A percentile compares a stretch with the other conserved stretches of the same genome.
Conservation (phyloP, 2,329 filamentous ascomycete genomes). For the Apiospora phragmitis region DNA sequence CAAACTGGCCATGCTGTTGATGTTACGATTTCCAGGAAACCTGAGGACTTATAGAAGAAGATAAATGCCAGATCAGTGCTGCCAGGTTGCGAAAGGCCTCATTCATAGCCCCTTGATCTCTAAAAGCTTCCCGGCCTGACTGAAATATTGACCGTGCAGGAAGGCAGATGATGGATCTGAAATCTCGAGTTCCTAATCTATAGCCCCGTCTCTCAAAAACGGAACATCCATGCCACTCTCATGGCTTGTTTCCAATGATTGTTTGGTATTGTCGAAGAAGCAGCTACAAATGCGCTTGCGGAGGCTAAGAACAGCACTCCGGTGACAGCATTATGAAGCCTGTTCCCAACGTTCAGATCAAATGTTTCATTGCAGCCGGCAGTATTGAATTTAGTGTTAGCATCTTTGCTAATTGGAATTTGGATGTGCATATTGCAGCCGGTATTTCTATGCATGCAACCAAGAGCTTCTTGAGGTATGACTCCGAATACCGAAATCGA, state of each 20-base stretch:
- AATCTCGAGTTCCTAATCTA: slow-evolving; percentile 69
- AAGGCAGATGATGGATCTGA: slow-evolving; percentile 84
- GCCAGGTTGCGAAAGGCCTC: slow-evolving; percentile 95
- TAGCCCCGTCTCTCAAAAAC: slow-evolving; percentile 78
- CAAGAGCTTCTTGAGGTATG: too few relatives aligned
- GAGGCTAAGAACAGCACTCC: too few relatives aligned
- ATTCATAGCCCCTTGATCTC: slow-evolving; percentile 15
- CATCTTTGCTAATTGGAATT: slow-evolving; percentile 64
- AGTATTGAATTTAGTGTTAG: slow-evolving; percentile 79
- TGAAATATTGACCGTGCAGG: background rate
- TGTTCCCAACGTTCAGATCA: slow-evolving; percentile 62
- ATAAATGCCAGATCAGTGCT: slow-evolving; percentile 81
- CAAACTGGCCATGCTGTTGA: slow-evolving; percentile 72
- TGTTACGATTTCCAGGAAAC: slow-evolving; percentile 83
- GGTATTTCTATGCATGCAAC: too few relatives aligned
- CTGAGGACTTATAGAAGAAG: slow-evolving; percentile 95
- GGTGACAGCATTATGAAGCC: slow-evolving; percentile 22
- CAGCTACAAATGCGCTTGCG: too few relatives aligned
- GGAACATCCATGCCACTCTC: slow-evolving; percentile 82
- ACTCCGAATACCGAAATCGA: slow-evolving; percentile 23
- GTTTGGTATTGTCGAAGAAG: too few relatives aligned
- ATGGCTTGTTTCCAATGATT: slow-evolving; percentile 83
- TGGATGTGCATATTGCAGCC: too few relatives aligned
- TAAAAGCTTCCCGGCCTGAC: background rate
- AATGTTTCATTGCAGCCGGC: slow-evolving; percentile 86